Base-by-base conservation (phyloP, 164 flowering plant genomes). In the Macadamia integrifolia region DNA sequence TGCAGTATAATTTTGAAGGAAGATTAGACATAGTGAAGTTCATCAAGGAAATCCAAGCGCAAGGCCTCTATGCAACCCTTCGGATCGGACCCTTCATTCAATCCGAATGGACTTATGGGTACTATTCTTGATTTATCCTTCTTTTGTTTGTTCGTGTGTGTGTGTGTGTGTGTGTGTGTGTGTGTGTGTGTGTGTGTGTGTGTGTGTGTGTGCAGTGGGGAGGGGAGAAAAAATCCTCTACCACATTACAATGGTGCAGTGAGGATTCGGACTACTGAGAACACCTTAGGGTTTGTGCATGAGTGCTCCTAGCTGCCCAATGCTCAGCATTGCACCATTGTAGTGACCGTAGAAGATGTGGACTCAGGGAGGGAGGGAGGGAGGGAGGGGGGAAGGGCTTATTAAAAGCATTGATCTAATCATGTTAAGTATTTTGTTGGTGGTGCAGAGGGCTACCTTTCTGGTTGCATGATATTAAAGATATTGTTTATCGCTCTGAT, bases 401-500 rank as follows among this genome's bases (percentile, higher is more conserved):
- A 50, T 14, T 50, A 50, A 9, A 10, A 53, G 57, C 57, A 14
- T 14, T 53, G 0, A 53, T 14, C 18, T 12, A 3, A 53, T 4
- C 17, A 53, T 53, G 57, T 2, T 10, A 30, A 58, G 61, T 8
- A 58, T 29, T 30, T 3, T 60, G 29, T 12, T 60, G 66, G 15
- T 74, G 58, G 14, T 79, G 79, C 86, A 93, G 98, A 32, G 98
- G 96, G 1, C 60, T 91, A 0, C 97, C 98, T 0, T 76, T 88
- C 72, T 93, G 98, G 97, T 72, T 93, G 76, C 92, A 79, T 65
- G 87, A 89, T 59, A 71, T 91, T n/a, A 90, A 88, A 0, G 86
- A 80, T 71, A 87, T 91, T 57, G 78, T 80, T 13, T 93, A 65
- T 68, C 83, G 98, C 64, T 70, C 91, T 0, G 88, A 93, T 69